Percentiles rank a stretch among this genome's conserved stretches.
phyloP scores from a whole-genome alignment of 2,329 filamentous ascomycete species.

The Colletotrichum lupini region DNA sequence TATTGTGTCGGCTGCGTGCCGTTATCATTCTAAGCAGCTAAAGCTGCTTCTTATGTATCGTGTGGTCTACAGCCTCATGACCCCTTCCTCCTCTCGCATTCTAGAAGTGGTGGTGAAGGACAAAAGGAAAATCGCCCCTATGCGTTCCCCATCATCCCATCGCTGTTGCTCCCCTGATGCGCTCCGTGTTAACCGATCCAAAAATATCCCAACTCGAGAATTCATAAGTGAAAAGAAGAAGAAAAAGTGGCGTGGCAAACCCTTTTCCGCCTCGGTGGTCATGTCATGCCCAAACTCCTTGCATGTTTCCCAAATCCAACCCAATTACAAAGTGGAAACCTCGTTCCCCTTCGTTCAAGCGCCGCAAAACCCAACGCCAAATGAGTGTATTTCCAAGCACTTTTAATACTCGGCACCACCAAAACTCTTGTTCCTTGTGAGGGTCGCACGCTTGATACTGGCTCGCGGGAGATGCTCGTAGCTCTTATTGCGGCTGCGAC shows the following conservation, averaged over 20 bases:
- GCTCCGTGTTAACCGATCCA: not conserved
- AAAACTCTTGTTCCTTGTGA: slow-evolving; percentile 62
- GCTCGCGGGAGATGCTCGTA: slow-evolving; percentile 53
- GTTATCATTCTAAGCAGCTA: slow-evolving; percentile 30
- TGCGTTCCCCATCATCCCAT: not conserved
- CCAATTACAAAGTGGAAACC: not conserved
- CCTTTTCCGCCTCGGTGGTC: slow-evolving; percentile 7
- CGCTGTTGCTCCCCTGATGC: not conserved
- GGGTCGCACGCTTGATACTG: slow-evolving; percentile 57
- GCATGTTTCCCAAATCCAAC: slow-evolving; percentile 14
- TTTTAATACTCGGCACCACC: slow-evolving; percentile 58
- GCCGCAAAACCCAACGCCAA: slow-evolving; percentile 20
- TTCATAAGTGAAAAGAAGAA: not conserved
- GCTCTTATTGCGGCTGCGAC: slow-evolving; percentile 52
- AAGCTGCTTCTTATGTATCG: slow-evolving; percentile 24
- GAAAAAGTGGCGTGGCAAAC: not conserved
- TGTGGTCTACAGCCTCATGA: slow-evolving; percentile 23
- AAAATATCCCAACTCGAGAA: not conserved
- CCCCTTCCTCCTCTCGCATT: slow-evolving; percentile 5
- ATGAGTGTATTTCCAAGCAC: slow-evolving; percentile 19
- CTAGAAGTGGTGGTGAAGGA: slow-evolving; percentile 6
- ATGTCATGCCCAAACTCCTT: slow-evolving; percentile 23
- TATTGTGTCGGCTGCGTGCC: slow-evolving; percentile 22
- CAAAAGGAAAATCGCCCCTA: not conserved
- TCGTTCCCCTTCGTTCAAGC: not conserved